Conservation (phyloP, 2,329 filamentous ascomycete species). For the Xylaria sp. region DNA sequence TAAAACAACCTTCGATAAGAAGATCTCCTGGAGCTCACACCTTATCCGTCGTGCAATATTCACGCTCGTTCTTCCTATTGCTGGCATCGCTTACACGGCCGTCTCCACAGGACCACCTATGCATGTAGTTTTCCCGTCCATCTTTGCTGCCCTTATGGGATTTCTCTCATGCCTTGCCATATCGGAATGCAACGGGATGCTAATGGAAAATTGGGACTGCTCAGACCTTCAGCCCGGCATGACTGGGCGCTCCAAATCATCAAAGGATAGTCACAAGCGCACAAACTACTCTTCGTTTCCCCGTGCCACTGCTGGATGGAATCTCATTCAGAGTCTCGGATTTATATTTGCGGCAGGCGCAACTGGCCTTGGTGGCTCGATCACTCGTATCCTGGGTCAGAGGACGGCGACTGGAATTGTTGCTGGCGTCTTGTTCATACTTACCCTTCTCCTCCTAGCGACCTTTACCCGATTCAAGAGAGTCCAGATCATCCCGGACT, state of each 20-base stretch:
- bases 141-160: constrained; percentile 70
- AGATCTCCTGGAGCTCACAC: constrained; percentile 73
- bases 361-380: constrained; percentile 70
- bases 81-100: constrained; percentile 70
- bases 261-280: constrained; percentile 48
- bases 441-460: constrained; percentile 67
- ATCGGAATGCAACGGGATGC: constrained; percentile 75
- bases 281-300: constrained; percentile 81
- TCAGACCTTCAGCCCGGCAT: constrained; percentile 77
- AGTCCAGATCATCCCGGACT: constrained; percentile 71
- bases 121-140: constrained; percentile 66
- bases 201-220: constrained; percentile 85
- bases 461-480: constrained; percentile 69
- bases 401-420: constrained; percentile 71
- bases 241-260: constrained; percentile 60
- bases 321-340: constrained; percentile 70
- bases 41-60: constrained; percentile 72
- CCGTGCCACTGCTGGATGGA: constrained; percentile 73
- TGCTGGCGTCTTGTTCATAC: constrained; percentile 67
- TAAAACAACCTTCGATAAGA: constrained; percentile 69
- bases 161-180: constrained; percentile 76
- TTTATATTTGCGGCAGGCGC: constrained; percentile 73
- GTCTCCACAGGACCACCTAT: constrained; percentile 67
- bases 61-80: constrained; percentile 69
- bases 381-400: constrained; percentile 69